Evolutionary conservation across 2,329 filamentous ascomycete genomes (phyloP).

Genomic region (Teratosphaeria destructans): DNA sequence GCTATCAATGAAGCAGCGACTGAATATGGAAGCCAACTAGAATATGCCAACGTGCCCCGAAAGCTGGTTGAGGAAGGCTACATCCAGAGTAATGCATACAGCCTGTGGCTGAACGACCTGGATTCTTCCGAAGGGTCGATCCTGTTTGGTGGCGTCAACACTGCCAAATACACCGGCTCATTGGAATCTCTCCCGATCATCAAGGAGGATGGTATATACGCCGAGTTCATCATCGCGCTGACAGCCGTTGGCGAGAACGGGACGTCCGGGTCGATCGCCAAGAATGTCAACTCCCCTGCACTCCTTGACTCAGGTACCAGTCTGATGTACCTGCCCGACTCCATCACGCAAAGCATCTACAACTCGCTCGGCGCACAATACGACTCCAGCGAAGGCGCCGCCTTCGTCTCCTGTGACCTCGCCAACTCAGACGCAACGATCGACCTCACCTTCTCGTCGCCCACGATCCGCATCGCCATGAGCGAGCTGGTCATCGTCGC

Average conservation of each 20-base stretch:
- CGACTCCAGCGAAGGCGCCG: conserved; percentile 31
- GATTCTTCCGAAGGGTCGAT: conserved; percentile 58
- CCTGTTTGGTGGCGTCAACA: conserved; percentile 73
- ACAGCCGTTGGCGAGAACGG: conserved; percentile 37
- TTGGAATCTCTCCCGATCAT: conserved; percentile 53
- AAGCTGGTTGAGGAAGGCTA: conserved; percentile 51
- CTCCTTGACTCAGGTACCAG: conserved; percentile 69
- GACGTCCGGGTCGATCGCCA: conserved; percentile 33
- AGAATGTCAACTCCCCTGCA: conserved; percentile 39
- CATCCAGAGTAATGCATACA: conserved; percentile 57
- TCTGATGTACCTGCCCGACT: conserved; percentile 56
- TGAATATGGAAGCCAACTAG: conserved; percentile 38
- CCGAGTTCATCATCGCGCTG: conserved; percentile 43
- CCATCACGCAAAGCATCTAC: conserved; percentile 41
- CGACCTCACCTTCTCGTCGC: conserved; percentile 47
- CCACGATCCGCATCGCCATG: conserved; percentile 45
- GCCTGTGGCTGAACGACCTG: conserved; percentile 52
- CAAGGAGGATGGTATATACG: conserved; percentile 36
- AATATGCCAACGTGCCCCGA: conserved; percentile 53
- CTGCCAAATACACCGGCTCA: conserved; percentile 57
- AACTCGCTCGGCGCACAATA: conserved; percentile 31
- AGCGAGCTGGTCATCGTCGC: conserved; percentile 47
- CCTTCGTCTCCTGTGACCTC: conserved; percentile 44
- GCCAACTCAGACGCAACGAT: conserved; percentile 40
- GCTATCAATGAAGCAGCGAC: conserved; percentile 65